Evolutionary conservation across 768 basidiomycete species (phyloP), one percentile per base, ranked within the genome.

Genomic region (Xanthoconium stramineum): DNA sequence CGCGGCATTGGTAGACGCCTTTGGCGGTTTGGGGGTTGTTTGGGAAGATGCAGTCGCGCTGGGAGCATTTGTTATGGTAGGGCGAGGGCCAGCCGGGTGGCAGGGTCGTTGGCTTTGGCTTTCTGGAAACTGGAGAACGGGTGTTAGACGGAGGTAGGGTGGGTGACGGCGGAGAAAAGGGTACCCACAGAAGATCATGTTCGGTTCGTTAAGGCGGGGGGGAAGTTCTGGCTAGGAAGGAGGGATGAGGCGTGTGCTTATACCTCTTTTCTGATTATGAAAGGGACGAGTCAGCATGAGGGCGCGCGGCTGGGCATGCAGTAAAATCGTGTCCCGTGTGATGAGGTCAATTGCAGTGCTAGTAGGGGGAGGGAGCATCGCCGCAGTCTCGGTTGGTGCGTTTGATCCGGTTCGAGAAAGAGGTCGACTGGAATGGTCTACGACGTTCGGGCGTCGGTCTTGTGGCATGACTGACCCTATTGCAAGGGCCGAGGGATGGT

Each of bases 61-160:
- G 65, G 47, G 67, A 68, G 36, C 74, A 75, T 52, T 71, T 75
- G 61, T 73, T 71, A 49, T 75, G 74, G 52, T 63, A 73, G 10
- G 64, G 64, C 10, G 74, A 74, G 19, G 74, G 74, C 74, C 74
- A 75, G 38, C 63, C 65, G 3, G 68, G 53, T 1, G 72, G 73
- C 6, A 70, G 61, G 2, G 64, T 57, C 29, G 62, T 55, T 24
- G 57, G 36, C 37, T 74, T 74, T 39, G 68, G 62, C 29, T 67
- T 73, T 59, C 47, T 67, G 44, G 58, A 68, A 49, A 74, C 71
- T 74, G 37, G 20, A 15, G 13, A 30, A 9, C 3, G 47, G 24
- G 30, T 7, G 5, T 51, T 14, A 58, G 57, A 40, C 29, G 19
- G 20, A 13, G 33, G 5, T 19, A 29, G 24, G 12, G 30, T 32